Evolutionary conservation across 495 filamentous ascomycete species (phyloP).

Genomic region (Penicillium alfredii): DNA sequence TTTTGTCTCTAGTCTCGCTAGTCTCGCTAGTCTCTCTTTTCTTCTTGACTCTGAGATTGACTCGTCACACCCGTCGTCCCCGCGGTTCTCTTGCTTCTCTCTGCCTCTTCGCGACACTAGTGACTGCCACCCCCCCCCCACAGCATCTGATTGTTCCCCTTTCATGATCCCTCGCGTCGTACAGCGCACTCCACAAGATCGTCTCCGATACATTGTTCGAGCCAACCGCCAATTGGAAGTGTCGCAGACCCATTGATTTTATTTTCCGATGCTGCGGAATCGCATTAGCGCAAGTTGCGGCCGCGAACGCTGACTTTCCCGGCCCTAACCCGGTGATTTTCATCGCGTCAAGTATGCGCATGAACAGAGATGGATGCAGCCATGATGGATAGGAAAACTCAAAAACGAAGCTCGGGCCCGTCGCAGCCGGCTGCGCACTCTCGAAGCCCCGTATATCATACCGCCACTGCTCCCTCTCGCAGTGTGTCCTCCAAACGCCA

Average conservation of each 20-base stretch:
- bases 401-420: conserved; percentile 24
- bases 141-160: neutral
- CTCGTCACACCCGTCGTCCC: no score
- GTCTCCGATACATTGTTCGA: conserved; percentile 19
- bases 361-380: conserved; percentile 16
- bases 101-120: no score
- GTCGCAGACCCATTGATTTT: conserved; percentile 7
- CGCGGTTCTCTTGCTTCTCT: no score
- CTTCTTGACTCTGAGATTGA: no score
- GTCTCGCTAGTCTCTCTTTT: no score
- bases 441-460: conserved; percentile 25
- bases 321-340: conserved; percentile 20
- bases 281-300: conserved; percentile 5
- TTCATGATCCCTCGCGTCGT: conserved; percentile 19
- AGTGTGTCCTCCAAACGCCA: conserved; percentile 16
- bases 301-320: conserved; percentile 12
- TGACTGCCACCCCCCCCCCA: no score
- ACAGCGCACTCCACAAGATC: conserved; percentile 7
- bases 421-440: conserved; percentile 21
- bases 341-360: conserved; percentile 30
- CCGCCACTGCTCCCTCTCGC: conserved; percentile 14
- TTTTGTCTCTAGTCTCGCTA: conserved; percentile 13
- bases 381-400: conserved; percentile 28
- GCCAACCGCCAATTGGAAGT: conserved; percentile 10
- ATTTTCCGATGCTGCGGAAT: conserved; percentile 18